Evolutionary conservation across 169 alveolate species (phyloP).

Genomic region (Theileria sp.): DNA sequence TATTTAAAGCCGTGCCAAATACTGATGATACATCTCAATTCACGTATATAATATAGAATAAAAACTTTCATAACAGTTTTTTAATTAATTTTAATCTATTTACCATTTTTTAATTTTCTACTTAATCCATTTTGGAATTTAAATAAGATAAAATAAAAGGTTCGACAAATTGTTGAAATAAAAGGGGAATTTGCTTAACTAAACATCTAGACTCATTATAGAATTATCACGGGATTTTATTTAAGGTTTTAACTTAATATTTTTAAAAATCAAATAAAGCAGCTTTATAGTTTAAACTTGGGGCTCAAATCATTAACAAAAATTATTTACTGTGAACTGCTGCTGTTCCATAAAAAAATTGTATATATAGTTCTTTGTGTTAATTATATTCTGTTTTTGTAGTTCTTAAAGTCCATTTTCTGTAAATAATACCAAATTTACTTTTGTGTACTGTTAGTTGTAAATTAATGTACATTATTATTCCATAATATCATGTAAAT

Average conservation of each 20-base stretch:
- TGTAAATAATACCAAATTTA: background rate
- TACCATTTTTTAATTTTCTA: background rate
- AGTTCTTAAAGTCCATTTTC: background rate
- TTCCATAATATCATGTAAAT: background rate
- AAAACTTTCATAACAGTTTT: background rate
- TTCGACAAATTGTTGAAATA: background rate
- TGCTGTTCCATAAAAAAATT: background rate
- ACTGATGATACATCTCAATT: background rate
- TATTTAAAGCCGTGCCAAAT: background rate
- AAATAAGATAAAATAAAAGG: no score
- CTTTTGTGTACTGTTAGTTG: background rate
- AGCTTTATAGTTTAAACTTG: background rate
- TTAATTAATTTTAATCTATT: no score
- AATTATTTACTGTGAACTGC: background rate
- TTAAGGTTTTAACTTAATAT: no score
- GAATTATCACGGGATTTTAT: background rate
- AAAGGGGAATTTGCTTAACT: background rate
- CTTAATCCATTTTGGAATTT: background rate
- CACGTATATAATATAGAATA: no score
- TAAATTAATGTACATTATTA: background rate
- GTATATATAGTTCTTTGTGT: background rate
- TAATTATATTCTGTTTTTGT: background rate
- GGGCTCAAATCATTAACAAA: background rate
- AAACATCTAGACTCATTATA: background rate
- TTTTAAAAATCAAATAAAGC: background rate